Evolutionary conservation across 768 basidiomycete genomes (phyloP), one percentile per base, ranked within the genome.

Genomic region (Peribolospora kevripleyi): DNA sequence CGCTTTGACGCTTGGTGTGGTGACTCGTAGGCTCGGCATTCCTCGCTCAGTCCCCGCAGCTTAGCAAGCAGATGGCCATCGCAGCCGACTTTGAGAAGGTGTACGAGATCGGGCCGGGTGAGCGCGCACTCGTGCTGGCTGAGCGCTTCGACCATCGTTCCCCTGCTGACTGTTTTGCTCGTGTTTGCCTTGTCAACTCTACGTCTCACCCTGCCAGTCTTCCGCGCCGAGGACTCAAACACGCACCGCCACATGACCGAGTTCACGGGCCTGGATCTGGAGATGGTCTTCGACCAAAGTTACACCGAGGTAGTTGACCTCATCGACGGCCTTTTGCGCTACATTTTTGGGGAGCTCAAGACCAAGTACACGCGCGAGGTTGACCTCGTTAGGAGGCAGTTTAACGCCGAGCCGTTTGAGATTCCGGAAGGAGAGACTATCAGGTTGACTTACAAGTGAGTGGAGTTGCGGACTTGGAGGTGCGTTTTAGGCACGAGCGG

Each of bases 31-130:
- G 84, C 40, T 76, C 68, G 61, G 93, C 93, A 3, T 98, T 75
- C 72, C 76, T 98, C 46, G 93, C 93, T 14, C 93, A 98, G 68
- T 88, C 84, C 45, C 93, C 93, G 46, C 93, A 98, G 65, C 73
- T 97, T 11, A 85, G 88, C 52, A 98, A 98, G 69, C 93, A 98
- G 70, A 98, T 98, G 93, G 84, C 83, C 57, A 97, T 98, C 62
- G 87, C 93, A 42, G 88, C 86, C 54, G 93, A 97, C 70, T 88
- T 97, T 65, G 93, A 97, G 68, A 77, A 87, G 41, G 93, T 98
- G 6, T 98, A 90, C 69, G 93, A 98, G 70, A 87, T 98, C 58
- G 93, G 80, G 0, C 71, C 71, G 47, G 69, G 68, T 70, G 36
- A 52, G 64, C 52, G 4, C 3, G 25, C 25, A 25, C 25, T 25